phyloP scores from a whole-genome alignment of 257 asterid genomes.

The Gentiana dahurica region DNA sequence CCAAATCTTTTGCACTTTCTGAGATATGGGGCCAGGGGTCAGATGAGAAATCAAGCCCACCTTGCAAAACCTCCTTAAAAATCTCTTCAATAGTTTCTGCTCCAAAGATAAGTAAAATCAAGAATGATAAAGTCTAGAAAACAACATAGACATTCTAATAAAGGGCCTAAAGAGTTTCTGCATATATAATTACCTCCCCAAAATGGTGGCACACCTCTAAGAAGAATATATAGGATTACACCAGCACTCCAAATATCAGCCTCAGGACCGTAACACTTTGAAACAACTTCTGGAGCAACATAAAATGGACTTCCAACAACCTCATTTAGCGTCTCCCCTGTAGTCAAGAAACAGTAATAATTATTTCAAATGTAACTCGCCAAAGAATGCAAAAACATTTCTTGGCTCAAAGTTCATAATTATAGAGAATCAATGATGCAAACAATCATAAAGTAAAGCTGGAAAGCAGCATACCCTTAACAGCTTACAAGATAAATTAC shows the following conservation, averaged over 20 bases:
- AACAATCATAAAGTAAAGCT: no score
- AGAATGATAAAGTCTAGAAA: not conserved
- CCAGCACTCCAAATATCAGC: conserved; percentile 27
- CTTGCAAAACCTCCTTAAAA: conserved; percentile 18
- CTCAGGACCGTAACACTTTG: conserved; percentile 18
- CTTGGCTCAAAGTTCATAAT: no score
- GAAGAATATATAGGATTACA: conserved; percentile 22
- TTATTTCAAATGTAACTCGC: not conserved
- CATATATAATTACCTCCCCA: conserved; percentile 15
- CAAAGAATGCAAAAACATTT: no score
- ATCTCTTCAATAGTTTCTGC: conserved; percentile 19
- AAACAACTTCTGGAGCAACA: conserved; percentile 25
- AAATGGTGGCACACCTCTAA: conserved; percentile 21
- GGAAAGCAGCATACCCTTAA: no score
- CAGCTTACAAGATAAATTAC: no score
- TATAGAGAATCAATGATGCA: no score
- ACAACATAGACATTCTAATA: not conserved
- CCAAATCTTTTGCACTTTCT: conserved; percentile 20
- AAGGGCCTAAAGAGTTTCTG: not conserved
- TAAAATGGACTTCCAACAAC: conserved; percentile 26
- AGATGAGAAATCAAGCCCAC: conserved; percentile 14
- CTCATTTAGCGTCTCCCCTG: conserved; percentile 49
- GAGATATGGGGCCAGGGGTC: conserved; percentile 29
- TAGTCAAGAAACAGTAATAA: not conserved
- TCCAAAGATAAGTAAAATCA: not conserved